Percentiles rank a stretch among this genome's conserved stretches.
Evolutionary conservation across 1,139 yeast genomes (phyloP).

Genomic region (Debaryomyces nepalensis): DNA sequence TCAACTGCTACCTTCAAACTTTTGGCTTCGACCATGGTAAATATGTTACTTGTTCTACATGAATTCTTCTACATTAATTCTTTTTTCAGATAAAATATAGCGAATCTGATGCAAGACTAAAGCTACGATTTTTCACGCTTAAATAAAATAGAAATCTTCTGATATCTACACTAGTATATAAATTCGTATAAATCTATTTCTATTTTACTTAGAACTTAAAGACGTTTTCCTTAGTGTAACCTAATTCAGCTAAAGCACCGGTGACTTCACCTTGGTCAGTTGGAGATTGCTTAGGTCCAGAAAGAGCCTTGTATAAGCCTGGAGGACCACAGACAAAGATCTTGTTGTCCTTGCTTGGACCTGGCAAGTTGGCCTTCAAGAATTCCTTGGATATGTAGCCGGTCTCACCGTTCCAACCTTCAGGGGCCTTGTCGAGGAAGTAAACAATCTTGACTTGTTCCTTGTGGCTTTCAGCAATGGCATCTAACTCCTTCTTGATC

Average conservation of each 20-base stretch:
- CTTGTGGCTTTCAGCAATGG: conserved; percentile 59
- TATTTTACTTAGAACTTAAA: conserved; percentile 69
- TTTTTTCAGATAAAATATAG: neutral
- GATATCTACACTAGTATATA: neutral
- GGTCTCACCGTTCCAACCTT: conserved; percentile 75
- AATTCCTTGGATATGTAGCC: conserved; percentile 86
- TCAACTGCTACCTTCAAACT: conserved; percentile 64
- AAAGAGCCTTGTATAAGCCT: conserved; percentile 44
- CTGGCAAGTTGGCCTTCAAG: conserved; percentile 68
- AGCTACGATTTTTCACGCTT: neutral
- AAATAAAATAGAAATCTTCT: neutral
- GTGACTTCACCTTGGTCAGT: conserved; percentile 92
- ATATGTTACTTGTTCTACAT: neutral
- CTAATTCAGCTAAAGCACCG: conserved; percentile 87
- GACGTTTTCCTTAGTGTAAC: conserved; percentile 85
- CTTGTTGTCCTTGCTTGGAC: conserved; percentile 65
- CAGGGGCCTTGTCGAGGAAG: conserved; percentile 72
- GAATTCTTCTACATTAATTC: neutral
- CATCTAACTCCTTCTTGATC: conserved; percentile 78
- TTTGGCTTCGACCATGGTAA: neutral
- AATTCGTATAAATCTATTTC: conserved; percentile 5
- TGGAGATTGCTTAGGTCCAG: conserved; percentile 86
- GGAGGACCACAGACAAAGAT: conserved; percentile 95
- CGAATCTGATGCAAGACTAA: neutral
- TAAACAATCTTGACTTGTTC: conserved; percentile 75